Conservation (phyloP, 371 early-diverging fungal genomes). For the Funneliformis caledonium region DNA sequence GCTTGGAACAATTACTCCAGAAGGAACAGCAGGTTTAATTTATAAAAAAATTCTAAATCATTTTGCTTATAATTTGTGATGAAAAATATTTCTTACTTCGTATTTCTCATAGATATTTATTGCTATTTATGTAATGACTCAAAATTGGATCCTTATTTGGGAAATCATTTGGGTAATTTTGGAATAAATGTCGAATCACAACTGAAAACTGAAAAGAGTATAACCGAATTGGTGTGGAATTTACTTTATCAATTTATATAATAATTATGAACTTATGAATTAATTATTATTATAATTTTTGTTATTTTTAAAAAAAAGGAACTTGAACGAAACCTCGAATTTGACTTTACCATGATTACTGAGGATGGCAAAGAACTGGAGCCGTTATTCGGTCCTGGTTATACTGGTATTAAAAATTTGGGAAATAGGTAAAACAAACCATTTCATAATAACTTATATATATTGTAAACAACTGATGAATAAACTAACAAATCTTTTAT, state of each 20-base stretch:
- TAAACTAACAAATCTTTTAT: background rate
- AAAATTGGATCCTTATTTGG: slow-evolving; percentile 78
- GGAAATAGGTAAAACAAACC: slow-evolving; percentile 79
- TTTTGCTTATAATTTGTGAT: background rate
- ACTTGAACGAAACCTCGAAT: slow-evolving; percentile 94
- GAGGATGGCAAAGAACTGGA: slow-evolving; percentile 89
- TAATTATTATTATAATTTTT: background rate
- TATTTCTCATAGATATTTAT: slow-evolving; percentile 71
- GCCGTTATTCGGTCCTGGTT: slow-evolving; percentile 87
- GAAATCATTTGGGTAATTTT: slow-evolving; percentile 78
- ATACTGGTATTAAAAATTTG: slow-evolving; percentile 91
- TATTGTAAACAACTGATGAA: background rate
- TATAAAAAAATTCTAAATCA: background rate
- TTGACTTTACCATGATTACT: slow-evolving; percentile 96
- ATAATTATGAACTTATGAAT: background rate
- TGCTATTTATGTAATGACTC: slow-evolving; percentile 93
- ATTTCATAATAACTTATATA: slow-evolving; percentile 6
- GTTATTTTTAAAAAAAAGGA: slow-evolving; percentile 53
- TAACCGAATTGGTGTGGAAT: slow-evolving; percentile 80
- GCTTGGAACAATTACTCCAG: slow-evolving; percentile 97
- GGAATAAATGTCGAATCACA: slow-evolving; percentile 87
- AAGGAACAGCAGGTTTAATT: slow-evolving; percentile 83
- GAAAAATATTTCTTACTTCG: background rate
- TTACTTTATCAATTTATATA: background rate
- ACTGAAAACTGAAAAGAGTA: slow-evolving; percentile 89